Percentiles rank a stretch among this genome's conserved stretches.
Conservation (phyloP, 306 rosid species). For the Cicer chorassanicum region DNA sequence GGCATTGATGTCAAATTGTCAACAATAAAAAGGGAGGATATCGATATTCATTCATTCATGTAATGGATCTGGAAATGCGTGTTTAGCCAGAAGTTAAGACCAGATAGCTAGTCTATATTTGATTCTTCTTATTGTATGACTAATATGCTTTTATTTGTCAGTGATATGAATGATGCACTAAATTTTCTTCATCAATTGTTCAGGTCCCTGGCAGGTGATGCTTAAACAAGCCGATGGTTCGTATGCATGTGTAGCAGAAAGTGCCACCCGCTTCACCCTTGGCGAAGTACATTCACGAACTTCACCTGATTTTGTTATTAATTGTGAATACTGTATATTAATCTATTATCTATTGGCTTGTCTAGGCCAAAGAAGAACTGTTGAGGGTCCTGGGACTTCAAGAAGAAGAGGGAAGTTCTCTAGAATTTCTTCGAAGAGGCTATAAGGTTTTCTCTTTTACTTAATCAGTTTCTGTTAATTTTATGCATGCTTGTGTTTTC, state of each 20-base stretch:
- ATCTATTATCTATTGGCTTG: slow-evolving; percentile 51
- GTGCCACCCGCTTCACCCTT: slow-evolving; percentile 84
- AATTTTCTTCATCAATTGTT: slow-evolving; percentile 38
- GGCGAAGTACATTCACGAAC: slow-evolving; percentile 70
- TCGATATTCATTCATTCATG: slow-evolving; percentile 26
- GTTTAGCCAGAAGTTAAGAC: slow-evolving; percentile 26
- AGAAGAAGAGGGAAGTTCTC: slow-evolving; percentile 93
- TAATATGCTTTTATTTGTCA: slow-evolving; percentile 15
- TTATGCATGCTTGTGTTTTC: slow-evolving; percentile 24
- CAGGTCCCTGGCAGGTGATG: slow-evolving; percentile 99
- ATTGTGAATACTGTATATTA: slow-evolving; percentile 30
- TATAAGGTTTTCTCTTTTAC: slow-evolving; percentile 67
- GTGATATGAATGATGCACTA: slow-evolving; percentile 27
- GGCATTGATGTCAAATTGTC: slow-evolving; percentile 3
- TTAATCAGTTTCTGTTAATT: slow-evolving; percentile 31
- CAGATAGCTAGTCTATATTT: slow-evolving; percentile 35
- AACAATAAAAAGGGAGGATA: not conserved
- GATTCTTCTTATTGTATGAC: slow-evolving; percentile 32
- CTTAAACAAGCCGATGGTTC: slow-evolving; percentile 95
- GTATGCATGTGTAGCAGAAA: slow-evolving; percentile 91
- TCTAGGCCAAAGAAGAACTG: slow-evolving; percentile 84
- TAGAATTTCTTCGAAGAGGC: slow-evolving; percentile 94
- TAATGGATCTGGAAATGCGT: slow-evolving; percentile 28
- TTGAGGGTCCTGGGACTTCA: slow-evolving; percentile 93
- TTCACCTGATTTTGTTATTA: slow-evolving; percentile 41